Evolutionary conservation across 2,329 filamentous ascomycete genomes (phyloP), one percentile per base, ranked within the genome.

Genomic region (Arthrocladium fulminans): DNA sequence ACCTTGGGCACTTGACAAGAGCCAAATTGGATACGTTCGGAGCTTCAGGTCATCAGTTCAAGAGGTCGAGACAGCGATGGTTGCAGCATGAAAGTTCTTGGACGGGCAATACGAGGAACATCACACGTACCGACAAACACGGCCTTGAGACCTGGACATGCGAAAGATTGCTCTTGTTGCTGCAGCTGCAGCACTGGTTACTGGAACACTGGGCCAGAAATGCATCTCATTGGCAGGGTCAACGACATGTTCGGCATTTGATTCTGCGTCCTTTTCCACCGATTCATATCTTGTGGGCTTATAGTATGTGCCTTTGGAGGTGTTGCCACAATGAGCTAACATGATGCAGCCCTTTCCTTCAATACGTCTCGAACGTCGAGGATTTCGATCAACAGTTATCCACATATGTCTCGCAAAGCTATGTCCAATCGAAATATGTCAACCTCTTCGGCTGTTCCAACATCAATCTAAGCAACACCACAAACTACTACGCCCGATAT

Each of bases 401-500:
- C 45, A 72, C 76, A 48, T 96, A 94, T 66, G 76, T 96, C 46
- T 71, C 77, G 48, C 83, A 81, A 30, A 76, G 74, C 54, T 97
- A 89, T 69, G 79, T 90, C 45, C 78, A 82, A 61, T 67, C 75
- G 61, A 97, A 90, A 72, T 98, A 90, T 67, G 76, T 86, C 64
- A 73, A 77, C 46, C 73, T 88, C 41, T 77, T 98, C 55, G 90
- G 90, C 48, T 98, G 92, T 65, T 74, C 77, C 41, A 77, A 78
- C 53, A 73, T 96, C 59, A 80, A 92, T 61, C 76, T 89, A 49
- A 80, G 79, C 48, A 86, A 94, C 63, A 83, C 88, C 3, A 83
- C 80, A 57, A 77, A 84, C 60, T 79, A 89, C 61, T 98, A 98
- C 68, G 90, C 92, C 42, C 84, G 92, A 59, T 98, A 90, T 68